Base-by-base conservation (phyloP, 148 eudicot genomes). In the Polygonum maritimum region DNA sequence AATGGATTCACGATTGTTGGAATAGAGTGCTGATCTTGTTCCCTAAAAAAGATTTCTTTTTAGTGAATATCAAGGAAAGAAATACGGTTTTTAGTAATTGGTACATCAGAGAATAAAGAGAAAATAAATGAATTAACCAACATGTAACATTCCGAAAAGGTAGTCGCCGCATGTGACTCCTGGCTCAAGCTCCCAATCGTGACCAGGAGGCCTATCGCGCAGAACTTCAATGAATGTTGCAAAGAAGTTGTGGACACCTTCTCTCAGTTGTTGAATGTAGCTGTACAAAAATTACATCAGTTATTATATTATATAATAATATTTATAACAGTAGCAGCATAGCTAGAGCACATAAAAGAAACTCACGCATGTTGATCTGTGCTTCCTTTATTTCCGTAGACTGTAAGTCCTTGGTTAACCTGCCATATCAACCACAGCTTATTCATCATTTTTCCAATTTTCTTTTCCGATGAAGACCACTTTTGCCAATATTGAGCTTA, bases 151-250 rank as follows among this genome's bases (percentile, higher is more conserved):
- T 79, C 99, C 99, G 82, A 96, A 96, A 75, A 96, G 90, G 84
- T 96, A 96, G 84, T 96, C 99, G 73, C 99, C 99, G 71, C 97
- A 96, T 19, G 99, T 96, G 77, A 96, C 99, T 70, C 99, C 99
- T 33, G 99, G 98, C 83, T 96, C 99, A 78, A 96, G 99, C 86
- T 96, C 99, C 98, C 99, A 96, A 81, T 96, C 99, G 84, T 91
- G 98, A 86, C 99, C 99, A 79, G 97, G 98, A 75, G 98, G 98
- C 78, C 98, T 90, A 81, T 96, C 99, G 78, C 97, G 97, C 31
- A 96, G 80, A 41, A 96, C 99, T 86, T 96, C 99, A 49, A 92
- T 96, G 81, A 96, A 96, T 58, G 98, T 96, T 69, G 76, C 99
- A 77, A 96, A 96, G 85, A 96, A 96, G 88, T 96, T 96, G 88